These are phyloP conservation scores for Thalia dealbata DNA, from an alignment of 176 grass and related monocot species.

Conservation along the genomic window DNA sequence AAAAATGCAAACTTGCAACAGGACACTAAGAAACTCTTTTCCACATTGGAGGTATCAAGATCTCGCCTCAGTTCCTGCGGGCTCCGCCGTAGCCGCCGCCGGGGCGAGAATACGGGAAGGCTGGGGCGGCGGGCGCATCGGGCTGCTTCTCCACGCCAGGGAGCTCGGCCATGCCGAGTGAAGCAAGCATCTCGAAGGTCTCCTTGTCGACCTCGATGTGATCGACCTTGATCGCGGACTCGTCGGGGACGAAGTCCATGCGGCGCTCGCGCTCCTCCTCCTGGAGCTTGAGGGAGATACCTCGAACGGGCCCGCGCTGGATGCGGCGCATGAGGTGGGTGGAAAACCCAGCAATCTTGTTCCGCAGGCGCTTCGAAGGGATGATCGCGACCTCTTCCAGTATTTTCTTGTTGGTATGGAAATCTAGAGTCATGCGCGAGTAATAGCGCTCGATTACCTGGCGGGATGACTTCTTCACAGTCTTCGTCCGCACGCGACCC, in stretches of 20 bases:
- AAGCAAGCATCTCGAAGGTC: constrained; percentile 7
- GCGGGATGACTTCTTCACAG: constrained; percentile 15
- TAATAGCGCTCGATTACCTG: constrained; percentile 13
- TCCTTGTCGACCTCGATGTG: constrained; percentile 16
- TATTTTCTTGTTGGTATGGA: constrained; percentile 19
- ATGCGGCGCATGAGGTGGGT: constrained; percentile 18
- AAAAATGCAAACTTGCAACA: neutral
- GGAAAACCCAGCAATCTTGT: constrained; percentile 12
- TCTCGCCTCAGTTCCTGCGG: constrained; percentile 3
- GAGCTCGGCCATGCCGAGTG: constrained; percentile 4
- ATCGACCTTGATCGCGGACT: constrained; percentile 17
- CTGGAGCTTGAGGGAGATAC: constrained; percentile 18
- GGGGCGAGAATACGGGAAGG: neutral
- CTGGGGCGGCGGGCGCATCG: constrained; percentile 5
- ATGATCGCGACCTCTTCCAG: constrained; percentile 16
- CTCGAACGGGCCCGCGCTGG: constrained; percentile 14
- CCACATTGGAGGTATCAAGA: neutral
- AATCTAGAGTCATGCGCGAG: constrained; percentile 8
- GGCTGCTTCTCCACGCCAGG: constrained; percentile 14
- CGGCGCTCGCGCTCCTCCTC: constrained; percentile 24
- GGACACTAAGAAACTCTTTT: neutral
- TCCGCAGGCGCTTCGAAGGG: constrained; percentile 14
- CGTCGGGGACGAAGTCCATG: constrained; percentile 22
- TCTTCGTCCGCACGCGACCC: constrained; percentile 16
- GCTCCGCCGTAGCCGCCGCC: neutral